Percentiles rank a stretch among this genome's conserved stretches.
Evolutionary conservation across 179 eudicot species (phyloP).

Genomic region (Silene coronaria): DNA sequence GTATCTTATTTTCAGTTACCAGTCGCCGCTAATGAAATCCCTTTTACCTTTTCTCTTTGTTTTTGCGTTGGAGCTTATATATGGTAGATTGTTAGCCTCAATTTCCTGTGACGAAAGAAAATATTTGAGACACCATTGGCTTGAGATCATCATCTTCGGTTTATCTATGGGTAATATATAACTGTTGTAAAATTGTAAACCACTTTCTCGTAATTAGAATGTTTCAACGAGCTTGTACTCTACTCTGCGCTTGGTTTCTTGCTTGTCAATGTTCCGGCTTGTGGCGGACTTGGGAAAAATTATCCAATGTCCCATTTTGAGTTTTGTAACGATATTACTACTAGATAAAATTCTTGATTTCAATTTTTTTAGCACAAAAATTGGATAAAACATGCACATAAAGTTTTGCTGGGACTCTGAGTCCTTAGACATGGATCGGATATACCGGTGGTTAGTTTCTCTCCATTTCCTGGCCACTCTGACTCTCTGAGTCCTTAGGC

Average conservation of each 20-base stretch:
- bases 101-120: conserved; percentile 10
- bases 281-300: neutral
- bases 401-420: neutral
- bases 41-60: neutral
- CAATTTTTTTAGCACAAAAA: too few species aligned
- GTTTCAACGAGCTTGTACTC: conserved; percentile 2
- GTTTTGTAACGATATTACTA: neutral
- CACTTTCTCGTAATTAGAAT: neutral
- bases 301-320: neutral
- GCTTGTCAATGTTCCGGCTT: neutral
- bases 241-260: neutral
- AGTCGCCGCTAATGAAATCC: conserved; percentile 9
- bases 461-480: neutral
- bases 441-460: neutral
- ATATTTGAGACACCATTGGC: neutral
- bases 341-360: neutral
- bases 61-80: conserved; percentile 4
- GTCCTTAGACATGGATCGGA: neutral
- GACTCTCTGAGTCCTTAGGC: neutral
- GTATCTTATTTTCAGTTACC: conserved; percentile 26
- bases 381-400: too few species aligned
- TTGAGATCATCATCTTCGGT: conserved; percentile 4
- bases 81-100: conserved; percentile 11
- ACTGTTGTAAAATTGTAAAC: neutral
- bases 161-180: neutral